Evolutionary conservation across 2,329 filamentous ascomycete species (phyloP).

Genomic region (Talaromyces piceae): DNA sequence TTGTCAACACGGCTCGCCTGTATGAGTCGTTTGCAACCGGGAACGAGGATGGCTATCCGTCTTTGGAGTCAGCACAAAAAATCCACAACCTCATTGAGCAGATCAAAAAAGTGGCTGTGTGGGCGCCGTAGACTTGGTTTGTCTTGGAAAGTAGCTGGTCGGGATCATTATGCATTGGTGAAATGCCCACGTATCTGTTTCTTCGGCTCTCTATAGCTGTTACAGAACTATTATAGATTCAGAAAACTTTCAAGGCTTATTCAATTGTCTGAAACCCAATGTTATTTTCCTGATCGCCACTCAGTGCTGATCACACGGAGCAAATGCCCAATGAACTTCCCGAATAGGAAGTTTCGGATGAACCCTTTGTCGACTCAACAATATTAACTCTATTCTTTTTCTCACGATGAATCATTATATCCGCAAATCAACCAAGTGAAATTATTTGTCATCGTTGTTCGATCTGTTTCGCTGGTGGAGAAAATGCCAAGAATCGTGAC

Average conservation of each 20-base stretch:
- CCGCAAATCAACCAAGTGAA: background rate
- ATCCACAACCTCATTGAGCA: conserved; percentile 7
- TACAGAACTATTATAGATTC: background rate
- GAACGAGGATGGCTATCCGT: conserved; percentile 6
- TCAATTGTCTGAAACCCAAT: too few relatives aligned
- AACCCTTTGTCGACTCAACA: background rate
- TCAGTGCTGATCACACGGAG: background rate
- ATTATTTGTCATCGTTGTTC: background rate
- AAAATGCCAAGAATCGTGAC: background rate
- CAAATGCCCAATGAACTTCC: background rate
- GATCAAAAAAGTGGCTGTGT: conserved; percentile 6
- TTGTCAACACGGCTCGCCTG: conserved; percentile 7
- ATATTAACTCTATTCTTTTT: background rate
- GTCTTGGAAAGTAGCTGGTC: background rate
- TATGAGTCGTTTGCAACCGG: conserved; percentile 9
- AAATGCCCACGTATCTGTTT: background rate
- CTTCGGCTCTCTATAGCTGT: background rate
- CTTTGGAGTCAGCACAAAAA: conserved; percentile 7
- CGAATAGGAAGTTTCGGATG: background rate
- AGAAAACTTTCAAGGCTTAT: background rate
- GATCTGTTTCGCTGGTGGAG: background rate
- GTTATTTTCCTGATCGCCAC: too few relatives aligned
- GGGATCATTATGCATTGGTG: background rate
- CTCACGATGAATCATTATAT: background rate
- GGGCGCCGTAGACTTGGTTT: conserved; percentile 6